Evolutionary conservation across 441 rosid genomes (phyloP), one percentile per base, ranked within the genome.

Genomic region (Syzygium syzygioides): DNA sequence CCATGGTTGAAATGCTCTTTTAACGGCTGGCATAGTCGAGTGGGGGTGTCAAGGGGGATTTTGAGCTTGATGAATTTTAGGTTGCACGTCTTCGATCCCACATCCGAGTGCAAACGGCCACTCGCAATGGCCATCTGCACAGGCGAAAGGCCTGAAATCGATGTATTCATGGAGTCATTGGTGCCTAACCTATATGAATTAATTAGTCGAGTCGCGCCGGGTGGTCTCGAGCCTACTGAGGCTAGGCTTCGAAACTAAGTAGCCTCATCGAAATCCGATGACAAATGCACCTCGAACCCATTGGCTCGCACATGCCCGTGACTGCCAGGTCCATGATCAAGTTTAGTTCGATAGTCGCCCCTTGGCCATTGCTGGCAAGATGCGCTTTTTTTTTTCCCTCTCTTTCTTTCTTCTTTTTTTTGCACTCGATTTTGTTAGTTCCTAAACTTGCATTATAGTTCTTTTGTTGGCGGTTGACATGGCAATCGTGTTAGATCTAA

Each of bases 191-290:
- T 8, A 30, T 34, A 17, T 9, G 19, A 66, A 32, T 32, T 32
- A 3, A 30, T 66, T 34, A 2, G 25, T 34, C 34, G 1, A 10
- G 6, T 68, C 0, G 2, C 5, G 4, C 3, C 9, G 19, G 79
- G 7, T 4, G 12, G 5, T 68, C 45, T 32, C 3, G 2, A 7
- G 45, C 6, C 3, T 4, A 18, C 7, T 2, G 2, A 0, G 0
- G 14, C 25, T 34, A 18, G 23, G 7, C 26, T 68, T 68, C 37
- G 13, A 10, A 20, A 71, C 9, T 20, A 0, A 71, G 12, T 12
- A 20, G 13, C 1, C n/a, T 30, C 19, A 1, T 64, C 5, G 7
- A 64, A 9, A 4, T 17, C 6, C 41, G 12, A 64, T 0, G 12
- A 8, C 6, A 2, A 64, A 64, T 64, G 30, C 41, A 8, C 23